Percentiles rank a stretch among this genome's conserved stretches.
Evolutionary conservation across 768 basidiomycete species (phyloP).

Genomic region (Macrolepiota fuliginosa): DNA sequence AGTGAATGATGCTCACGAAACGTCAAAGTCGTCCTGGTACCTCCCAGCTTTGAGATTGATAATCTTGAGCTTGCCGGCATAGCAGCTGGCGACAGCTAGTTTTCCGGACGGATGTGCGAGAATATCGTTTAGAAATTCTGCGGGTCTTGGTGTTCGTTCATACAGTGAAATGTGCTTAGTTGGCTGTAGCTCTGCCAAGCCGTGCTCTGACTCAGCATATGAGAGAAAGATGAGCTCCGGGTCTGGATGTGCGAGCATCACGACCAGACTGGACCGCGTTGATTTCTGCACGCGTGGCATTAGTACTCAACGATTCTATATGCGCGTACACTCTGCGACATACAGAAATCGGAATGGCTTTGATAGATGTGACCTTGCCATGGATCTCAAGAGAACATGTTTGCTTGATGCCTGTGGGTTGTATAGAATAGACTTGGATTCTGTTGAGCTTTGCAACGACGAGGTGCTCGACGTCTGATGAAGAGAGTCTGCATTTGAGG

Average conservation of each 20-base stretch:
- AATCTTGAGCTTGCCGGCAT: slow-evolving; percentile 68
- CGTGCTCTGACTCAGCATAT: slow-evolving; percentile 38
- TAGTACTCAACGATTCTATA: slow-evolving; percentile 5
- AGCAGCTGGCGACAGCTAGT: slow-evolving; percentile 62
- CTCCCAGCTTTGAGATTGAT: slow-evolving; percentile 54
- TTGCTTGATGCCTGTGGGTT: slow-evolving; percentile 53
- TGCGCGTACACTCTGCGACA: slow-evolving; percentile 18
- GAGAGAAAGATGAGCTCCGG: slow-evolving; percentile 67
- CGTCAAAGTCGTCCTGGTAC: slow-evolving; percentile 57
- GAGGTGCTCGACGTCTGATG: slow-evolving; percentile 57
- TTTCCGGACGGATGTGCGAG: slow-evolving; percentile 63
- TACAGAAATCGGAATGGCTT: slow-evolving; percentile 54
- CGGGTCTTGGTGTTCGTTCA: slow-evolving; percentile 54
- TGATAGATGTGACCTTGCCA: slow-evolving; percentile 62
- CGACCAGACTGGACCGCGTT: slow-evolving; percentile 51
- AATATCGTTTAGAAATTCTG: slow-evolving; percentile 73
- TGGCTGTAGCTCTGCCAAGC: slow-evolving; percentile 32
- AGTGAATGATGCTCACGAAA: slow-evolving; percentile 45
- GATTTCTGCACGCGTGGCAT: slow-evolving; percentile 21
- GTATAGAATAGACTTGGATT: slow-evolving; percentile 67
- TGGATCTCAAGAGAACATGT: slow-evolving; percentile 65
- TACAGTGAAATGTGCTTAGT: slow-evolving; percentile 50
- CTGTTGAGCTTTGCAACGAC: slow-evolving; percentile 66
- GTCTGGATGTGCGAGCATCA: slow-evolving; percentile 75
- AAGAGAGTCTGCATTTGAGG: slow-evolving; percentile 61